Evolutionary conservation across 1,139 yeast species (phyloP).

Genomic region (Hyphopichia wangnamkhiaoensis): DNA sequence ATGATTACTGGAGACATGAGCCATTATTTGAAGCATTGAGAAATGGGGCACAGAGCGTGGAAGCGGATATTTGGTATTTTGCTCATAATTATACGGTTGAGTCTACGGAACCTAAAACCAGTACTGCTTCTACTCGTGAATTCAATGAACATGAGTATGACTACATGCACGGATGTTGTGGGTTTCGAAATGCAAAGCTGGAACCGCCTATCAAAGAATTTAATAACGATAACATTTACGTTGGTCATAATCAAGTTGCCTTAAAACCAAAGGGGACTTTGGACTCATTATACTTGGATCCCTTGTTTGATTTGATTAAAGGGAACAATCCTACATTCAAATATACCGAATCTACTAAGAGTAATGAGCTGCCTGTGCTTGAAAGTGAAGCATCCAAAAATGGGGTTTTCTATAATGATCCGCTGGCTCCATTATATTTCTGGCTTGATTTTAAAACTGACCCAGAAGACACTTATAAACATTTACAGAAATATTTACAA

Average conservation of each 20-base stretch:
- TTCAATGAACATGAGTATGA: slow-evolving; percentile 7
- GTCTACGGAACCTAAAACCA: slow-evolving; percentile 26
- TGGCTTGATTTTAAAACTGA: slow-evolving; percentile 48
- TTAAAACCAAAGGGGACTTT: slow-evolving; percentile 49
- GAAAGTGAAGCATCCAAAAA: slow-evolving; percentile 19
- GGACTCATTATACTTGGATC: slow-evolving; percentile 53
- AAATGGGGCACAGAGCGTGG: slow-evolving; percentile 62
- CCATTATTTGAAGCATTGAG: slow-evolving; percentile 67
- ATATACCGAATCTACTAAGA: too few species aligned
- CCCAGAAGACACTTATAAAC: slow-evolving; percentile 32
- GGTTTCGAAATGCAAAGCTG: too few species aligned
- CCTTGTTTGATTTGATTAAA: slow-evolving; percentile 48
- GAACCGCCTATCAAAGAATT: slow-evolving; percentile 24
- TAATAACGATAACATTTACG: slow-evolving; percentile 48
- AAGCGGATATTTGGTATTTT: slow-evolving; percentile 70
- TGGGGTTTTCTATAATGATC: slow-evolving; percentile 40
- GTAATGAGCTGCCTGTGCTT: too few species aligned
- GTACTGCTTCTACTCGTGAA: slow-evolving; percentile 15
- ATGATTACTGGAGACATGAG: slow-evolving; percentile 68
- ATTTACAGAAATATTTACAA: slow-evolving; percentile 29
- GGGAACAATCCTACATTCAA: slow-evolving; percentile 39
- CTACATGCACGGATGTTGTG: slow-evolving; percentile 17
- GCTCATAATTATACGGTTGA: slow-evolving; percentile 26
- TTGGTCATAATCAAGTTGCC: slow-evolving; percentile 62
- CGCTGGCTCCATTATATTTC: slow-evolving; percentile 39